phyloP scores from a whole-genome alignment of 2,329 filamentous ascomycete genomes.

The Bipolaris bicolor region DNA sequence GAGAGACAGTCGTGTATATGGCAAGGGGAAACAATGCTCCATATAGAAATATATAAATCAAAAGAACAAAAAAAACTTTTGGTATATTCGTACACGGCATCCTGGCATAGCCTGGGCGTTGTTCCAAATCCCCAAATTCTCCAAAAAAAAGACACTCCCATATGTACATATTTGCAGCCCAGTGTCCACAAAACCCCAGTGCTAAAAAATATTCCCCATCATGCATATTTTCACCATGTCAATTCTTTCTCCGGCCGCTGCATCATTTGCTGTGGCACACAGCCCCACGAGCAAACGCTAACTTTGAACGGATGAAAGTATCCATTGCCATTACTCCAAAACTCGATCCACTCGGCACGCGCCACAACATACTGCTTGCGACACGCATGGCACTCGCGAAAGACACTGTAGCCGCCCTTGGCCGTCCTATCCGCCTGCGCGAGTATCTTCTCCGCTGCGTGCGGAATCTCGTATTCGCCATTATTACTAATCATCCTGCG shows the following conservation, averaged over 20 bases:
- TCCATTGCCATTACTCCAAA: slow-evolving; percentile 24
- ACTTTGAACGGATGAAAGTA: slow-evolving; percentile 30
- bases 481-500: slow-evolving; percentile 7
- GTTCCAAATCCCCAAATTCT: not conserved
- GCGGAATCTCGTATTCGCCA: slow-evolving; percentile 12
- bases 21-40: too few species aligned
- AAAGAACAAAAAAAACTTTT: not conserved
- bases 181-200: not conserved
- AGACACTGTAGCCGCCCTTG: slow-evolving; percentile 22
- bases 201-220: not conserved
- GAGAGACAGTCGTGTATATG: not conserved
- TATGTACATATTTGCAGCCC: not conserved
- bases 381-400: slow-evolving; percentile 37
- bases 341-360: slow-evolving; percentile 43
- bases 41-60: not conserved
- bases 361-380: slow-evolving; percentile 36
- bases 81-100: not conserved
- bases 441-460: slow-evolving; percentile 22
- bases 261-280: slow-evolving; percentile 32
- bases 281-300: slow-evolving; percentile 42
- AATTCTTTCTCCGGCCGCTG: slow-evolving; percentile 17
- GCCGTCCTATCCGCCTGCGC: slow-evolving; percentile 20
- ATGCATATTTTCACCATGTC: slow-evolving; percentile 5
- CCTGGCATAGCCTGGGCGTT: not conserved
- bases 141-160: not conserved